Percentiles rank a stretch among this genome's conserved stretches.
Conservation (phyloP, 129 eudicot genomes). For the Scalesia atractyloides region DNA sequence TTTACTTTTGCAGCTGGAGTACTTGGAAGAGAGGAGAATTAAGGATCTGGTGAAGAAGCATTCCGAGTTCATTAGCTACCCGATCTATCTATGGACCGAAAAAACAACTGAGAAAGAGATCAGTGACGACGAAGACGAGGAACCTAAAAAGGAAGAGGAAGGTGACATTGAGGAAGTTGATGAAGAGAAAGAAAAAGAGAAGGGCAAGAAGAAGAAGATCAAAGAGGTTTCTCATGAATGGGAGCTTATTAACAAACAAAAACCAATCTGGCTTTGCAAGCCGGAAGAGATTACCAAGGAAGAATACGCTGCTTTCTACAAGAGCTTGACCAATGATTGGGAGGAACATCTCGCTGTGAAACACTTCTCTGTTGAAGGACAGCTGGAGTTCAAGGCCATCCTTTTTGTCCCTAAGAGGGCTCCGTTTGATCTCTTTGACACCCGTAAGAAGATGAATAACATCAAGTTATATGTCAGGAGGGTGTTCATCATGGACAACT, state of each 20-base stretch:
- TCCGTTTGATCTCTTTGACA: conserved; percentile 78
- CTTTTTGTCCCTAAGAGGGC: conserved; percentile 82
- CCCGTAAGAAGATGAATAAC: conserved; percentile 83
- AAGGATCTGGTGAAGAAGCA: conserved; percentile 94
- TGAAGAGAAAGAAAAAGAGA: conserved; percentile 71
- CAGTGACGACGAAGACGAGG: conserved; percentile 91
- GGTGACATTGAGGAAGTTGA: conserved; percentile 78
- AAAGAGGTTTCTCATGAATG: conserved; percentile 87
- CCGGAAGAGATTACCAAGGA: conserved; percentile 89
- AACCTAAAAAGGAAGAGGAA: conserved; percentile 75
- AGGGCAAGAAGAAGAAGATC: conserved; percentile 75
- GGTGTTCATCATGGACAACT: conserved; percentile 89
- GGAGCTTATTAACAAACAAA: conserved; percentile 83
- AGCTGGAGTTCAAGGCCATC: conserved; percentile 81
- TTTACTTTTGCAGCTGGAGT: conserved; percentile 58
- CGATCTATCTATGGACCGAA: conserved; percentile 83
- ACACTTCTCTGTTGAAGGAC: conserved; percentile 93
- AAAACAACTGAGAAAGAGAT: conserved; percentile 86
- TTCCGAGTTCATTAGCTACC: conserved; percentile 89
- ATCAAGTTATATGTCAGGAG: conserved; percentile 86
- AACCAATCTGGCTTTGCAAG: conserved; percentile 92
- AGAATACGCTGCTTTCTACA: conserved; percentile 86
- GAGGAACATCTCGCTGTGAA: conserved; percentile 89
- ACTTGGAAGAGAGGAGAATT: conserved; percentile 82
- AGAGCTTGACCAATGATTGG: conserved; percentile 90